Conservation (phyloP, 2,329 filamentous ascomycete species). For the Phaeophleospora eucalypticola region DNA sequence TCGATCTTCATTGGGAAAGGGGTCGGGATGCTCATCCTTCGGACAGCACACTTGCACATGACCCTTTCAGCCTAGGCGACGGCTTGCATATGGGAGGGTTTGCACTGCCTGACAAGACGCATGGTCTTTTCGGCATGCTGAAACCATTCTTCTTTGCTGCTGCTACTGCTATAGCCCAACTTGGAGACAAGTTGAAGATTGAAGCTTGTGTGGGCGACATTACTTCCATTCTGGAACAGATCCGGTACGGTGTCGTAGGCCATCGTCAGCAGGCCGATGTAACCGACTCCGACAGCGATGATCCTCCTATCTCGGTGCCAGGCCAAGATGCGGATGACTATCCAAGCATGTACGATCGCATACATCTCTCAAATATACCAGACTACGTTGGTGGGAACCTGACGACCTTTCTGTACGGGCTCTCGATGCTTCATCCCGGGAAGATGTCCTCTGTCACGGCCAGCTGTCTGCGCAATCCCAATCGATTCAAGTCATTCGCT, state of each 20-base stretch:
- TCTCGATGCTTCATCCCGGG: constrained; percentile 6
- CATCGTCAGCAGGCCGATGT: neutral
- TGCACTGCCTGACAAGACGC: neutral
- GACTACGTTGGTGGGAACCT: constrained; percentile 12
- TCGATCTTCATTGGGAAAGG: constrained; percentile 10
- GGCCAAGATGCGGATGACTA: neutral
- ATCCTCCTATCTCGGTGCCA: neutral
- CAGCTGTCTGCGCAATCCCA: constrained; percentile 8
- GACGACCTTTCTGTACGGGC: constrained; percentile 6
- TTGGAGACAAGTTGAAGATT: constrained; percentile 4
- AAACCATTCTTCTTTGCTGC: neutral
- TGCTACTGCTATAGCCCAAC: neutral
- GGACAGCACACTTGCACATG: neutral
- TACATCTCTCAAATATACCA: constrained; percentile 14
- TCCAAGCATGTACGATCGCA: constrained; percentile 10
- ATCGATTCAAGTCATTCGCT: constrained; percentile 2
- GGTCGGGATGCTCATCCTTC: neutral
- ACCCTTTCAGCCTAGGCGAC: constrained; percentile 4
- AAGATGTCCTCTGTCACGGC: constrained; percentile 5
- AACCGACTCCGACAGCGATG: neutral
- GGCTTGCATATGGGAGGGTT: neutral
- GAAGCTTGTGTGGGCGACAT: constrained; percentile 10
- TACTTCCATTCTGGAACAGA: constrained; percentile 12
- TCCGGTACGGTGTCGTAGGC: constrained; percentile 7
- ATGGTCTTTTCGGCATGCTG: neutral